phyloP scores from a whole-genome alignment of 164 flowering plant genomes.

The Dillenia turbinata region DNA sequence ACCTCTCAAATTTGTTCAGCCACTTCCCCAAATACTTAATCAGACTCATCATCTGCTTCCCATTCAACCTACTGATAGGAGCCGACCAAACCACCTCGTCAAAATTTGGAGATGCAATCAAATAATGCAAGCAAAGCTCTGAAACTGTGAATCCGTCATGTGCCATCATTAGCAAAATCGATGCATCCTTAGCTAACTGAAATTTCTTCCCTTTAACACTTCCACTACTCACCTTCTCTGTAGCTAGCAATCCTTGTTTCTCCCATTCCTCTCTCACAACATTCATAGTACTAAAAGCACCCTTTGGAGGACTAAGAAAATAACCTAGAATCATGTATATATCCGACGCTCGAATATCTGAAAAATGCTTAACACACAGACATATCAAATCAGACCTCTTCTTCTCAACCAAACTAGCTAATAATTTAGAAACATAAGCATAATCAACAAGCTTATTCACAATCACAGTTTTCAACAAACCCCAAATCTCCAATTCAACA shows the following conservation, averaged over 20 bases:
- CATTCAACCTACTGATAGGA: constrained; percentile 51
- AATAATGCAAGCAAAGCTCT: constrained; percentile 79
- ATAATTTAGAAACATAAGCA: constrained; percentile 27
- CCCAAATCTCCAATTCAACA: constrained; percentile 60
- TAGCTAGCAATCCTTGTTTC: constrained; percentile 45
- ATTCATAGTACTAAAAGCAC: constrained; percentile 25
- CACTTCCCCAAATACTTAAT: constrained; percentile 72
- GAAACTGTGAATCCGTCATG: constrained; percentile 63
- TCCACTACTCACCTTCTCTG: constrained; percentile 34
- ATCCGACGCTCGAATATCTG: constrained; percentile 44
- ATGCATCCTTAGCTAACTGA: constrained; percentile 47
- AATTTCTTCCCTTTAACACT: constrained; percentile 19
- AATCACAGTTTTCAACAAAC: constrained; percentile 49
- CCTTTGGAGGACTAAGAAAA: constrained; percentile 46
- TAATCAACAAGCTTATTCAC: constrained; percentile 36
- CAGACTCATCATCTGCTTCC: constrained; percentile 51
- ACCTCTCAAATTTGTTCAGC: constrained; percentile 80
- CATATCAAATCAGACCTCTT: constrained; percentile 54
- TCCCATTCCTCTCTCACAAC: constrained; percentile 73
- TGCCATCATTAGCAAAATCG: constrained; percentile 68
- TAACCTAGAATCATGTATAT: constrained; percentile 53
- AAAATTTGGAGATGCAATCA: constrained; percentile 45
- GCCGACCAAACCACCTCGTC: constrained; percentile 62
- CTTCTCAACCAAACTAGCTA: constrained; percentile 36
- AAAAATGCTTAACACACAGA: constrained; percentile 45